Conservation (phyloP, 192 early-diverging fungal species). For the Globomyces pollinis-pini region DNA sequence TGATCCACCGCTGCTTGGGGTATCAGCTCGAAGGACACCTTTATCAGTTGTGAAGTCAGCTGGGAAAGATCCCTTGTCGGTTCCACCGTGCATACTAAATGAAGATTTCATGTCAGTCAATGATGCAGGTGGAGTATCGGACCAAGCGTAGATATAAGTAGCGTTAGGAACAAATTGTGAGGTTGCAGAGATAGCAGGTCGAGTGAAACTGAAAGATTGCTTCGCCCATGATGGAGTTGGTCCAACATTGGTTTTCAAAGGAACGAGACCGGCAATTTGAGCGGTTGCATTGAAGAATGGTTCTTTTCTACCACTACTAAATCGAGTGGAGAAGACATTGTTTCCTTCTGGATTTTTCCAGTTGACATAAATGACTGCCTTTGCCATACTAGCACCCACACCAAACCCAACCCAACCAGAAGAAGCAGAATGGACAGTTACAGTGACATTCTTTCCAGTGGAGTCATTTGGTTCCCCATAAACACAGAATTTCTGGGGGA, state of each 20-base stretch:
- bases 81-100: too few species aligned
- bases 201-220: background rate
- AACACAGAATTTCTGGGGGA: background rate
- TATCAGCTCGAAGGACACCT: too few species aligned
- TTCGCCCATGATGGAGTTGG: constrained; percentile 12
- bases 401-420: constrained; percentile 24
- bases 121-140: constrained; percentile 2
- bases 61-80: too few species aligned
- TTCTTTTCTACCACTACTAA: background rate
- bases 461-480: constrained; percentile 9
- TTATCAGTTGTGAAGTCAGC: too few species aligned
- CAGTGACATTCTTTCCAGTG: background rate
- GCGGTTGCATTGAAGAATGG: background rate
- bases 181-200: background rate
- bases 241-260: background rate
- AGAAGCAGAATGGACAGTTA: background rate
- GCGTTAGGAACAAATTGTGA: background rate
- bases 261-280: background rate
- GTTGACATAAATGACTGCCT: constrained; percentile 20
- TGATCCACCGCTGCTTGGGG: too few species aligned
- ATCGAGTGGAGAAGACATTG: constrained; percentile 9
- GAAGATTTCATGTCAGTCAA: too few species aligned
- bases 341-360: constrained; percentile 18
- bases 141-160: constrained; percentile 14
- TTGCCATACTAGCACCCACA: constrained; percentile 16